Evolutionary conservation across 1,284 basidiomycete genomes (phyloP).

Genomic region (Sporisorium iseilematis-ciliati): DNA sequence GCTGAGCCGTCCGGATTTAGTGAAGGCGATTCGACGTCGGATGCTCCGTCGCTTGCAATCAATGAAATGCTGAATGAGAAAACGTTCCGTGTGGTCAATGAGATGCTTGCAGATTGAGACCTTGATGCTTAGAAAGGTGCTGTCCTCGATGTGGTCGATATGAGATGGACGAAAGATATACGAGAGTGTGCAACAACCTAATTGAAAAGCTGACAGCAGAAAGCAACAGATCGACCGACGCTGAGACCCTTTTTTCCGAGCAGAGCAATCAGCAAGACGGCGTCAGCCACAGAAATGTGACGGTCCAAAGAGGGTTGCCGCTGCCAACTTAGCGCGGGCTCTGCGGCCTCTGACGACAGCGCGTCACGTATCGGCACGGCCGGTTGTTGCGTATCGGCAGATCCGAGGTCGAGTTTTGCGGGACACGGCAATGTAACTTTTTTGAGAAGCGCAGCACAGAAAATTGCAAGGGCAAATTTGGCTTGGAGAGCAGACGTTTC

Average conservation of each 20-base stretch:
- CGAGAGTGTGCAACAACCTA: background rate
- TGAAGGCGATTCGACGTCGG: background rate
- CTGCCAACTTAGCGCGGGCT: background rate
- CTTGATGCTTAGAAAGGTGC: background rate
- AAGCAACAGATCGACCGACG: conserved; percentile 3
- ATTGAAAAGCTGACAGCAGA: background rate
- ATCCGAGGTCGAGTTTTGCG: conserved; percentile 16
- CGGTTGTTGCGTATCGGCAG: conserved; percentile 16
- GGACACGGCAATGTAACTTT: conserved; percentile 40
- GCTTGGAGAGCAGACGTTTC: conserved; percentile 3
- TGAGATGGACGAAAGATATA: background rate
- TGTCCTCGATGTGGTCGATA: background rate
- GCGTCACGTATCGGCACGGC: conserved; percentile 1
- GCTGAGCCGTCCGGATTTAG: background rate
- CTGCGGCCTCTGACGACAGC: conserved; percentile 8
- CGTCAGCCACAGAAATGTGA: conserved; percentile 8
- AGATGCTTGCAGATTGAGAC: background rate
- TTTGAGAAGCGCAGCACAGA: conserved; percentile 17
- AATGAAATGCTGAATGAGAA: background rate
- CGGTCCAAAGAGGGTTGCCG: background rate
- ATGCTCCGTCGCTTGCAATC: background rate
- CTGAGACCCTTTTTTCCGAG: conserved; percentile 38
- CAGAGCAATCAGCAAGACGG: background rate
- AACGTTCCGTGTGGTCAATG: background rate
- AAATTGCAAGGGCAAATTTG: conserved; percentile 22